Base-by-base conservation (phyloP, 768 basidiomycete species). In the Fibroporia radiculosa region DNA sequence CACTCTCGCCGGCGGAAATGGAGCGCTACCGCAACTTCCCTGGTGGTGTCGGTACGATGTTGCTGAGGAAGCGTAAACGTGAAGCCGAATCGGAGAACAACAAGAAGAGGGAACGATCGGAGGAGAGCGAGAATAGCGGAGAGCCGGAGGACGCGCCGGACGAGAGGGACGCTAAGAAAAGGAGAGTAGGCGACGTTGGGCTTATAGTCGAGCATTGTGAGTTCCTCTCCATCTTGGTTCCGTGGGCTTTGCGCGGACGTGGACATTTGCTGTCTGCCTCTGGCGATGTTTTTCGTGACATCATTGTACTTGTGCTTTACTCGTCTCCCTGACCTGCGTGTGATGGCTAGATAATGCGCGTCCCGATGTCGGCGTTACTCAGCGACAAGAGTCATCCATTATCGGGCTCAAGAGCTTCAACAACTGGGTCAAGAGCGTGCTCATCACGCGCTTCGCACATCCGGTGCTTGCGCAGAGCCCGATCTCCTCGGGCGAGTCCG, bases 391-490 rank as follows among this genome's bases (percentile, higher is more conserved):
- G 14, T 97, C 93, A 5, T 91, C 93, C 33, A 99, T 98, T 55
- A 91, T 96, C 44, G 96, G 96, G 28, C 77, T 99, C 44, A 97
- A 96, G 65, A 85, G 77, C 60, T 99, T 98, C 69, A 99, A 99
- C 68, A 99, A 99, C 68, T 99, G 96, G 96, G 85, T 98, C 55
- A 99, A 99, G 64, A 92, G 91, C 8, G 93, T 98, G 14, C 73
- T 98, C 50, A 96, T 99, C 58, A 82, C 85, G 7, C 86, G 86
- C 42, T 96, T 89, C 56, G 87, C 85, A 1, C 81, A 84, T 59
- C 82, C 84, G 2, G 81, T 70, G 25, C 71, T 91, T 28, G 63
- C 70, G 26, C 62, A 63, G 33, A 70, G 70, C 46, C 50, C 58
- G 10, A 48, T 27, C 6, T 48, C 53, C 48, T 52, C 52, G 42